Percentiles rank a stretch among this genome's conserved stretches.
Evolutionary conservation across 148 eudicot genomes (phyloP).

Genomic region (Rhododendron williamsianum): DNA sequence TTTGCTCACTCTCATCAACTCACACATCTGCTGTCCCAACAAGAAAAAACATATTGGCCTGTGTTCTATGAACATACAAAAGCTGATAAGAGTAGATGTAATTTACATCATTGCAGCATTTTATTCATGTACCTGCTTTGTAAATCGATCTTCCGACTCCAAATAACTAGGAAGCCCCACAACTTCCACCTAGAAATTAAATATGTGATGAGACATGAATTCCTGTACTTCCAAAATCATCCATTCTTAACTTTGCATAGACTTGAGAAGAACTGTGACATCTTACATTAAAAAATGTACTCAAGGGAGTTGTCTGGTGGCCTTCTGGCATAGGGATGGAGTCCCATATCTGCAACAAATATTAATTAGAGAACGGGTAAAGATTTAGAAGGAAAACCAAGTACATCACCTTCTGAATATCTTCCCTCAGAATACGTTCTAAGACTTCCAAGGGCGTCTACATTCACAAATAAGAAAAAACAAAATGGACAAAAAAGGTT

Average conservation of each 20-base stretch:
- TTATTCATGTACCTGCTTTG: too few species aligned
- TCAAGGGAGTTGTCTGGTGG: slow-evolving; percentile 75
- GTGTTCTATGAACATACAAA: too few species aligned
- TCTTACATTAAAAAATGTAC: slow-evolving; percentile 93
- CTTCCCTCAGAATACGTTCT: slow-evolving; percentile 79
- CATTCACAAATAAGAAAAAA: neutral
- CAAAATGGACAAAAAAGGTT: neutral
- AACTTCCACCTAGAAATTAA: too few species aligned
- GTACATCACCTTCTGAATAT: slow-evolving; percentile 73
- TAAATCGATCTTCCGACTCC: too few species aligned
- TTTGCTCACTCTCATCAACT: too few species aligned
- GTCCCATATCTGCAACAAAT: too few species aligned
- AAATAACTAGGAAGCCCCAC: too few species aligned
- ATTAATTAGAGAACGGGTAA: too few species aligned
- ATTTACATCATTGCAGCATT: too few species aligned
- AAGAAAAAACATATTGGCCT: too few species aligned
- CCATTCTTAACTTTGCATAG: neutral
- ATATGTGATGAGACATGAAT: neutral
- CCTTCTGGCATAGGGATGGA: slow-evolving; percentile 89
- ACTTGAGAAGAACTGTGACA: slow-evolving; percentile 10
- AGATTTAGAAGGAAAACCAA: slow-evolving; percentile 1
- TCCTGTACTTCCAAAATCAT: neutral
- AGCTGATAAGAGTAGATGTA: too few species aligned
- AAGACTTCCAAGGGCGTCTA: slow-evolving; percentile 78
- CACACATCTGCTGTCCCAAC: too few species aligned